Percentiles rank a stretch among this genome's conserved stretches.
Evolutionary conservation across 345 rosid species (phyloP).

Genomic region (Streptanthus diversifolius): DNA sequence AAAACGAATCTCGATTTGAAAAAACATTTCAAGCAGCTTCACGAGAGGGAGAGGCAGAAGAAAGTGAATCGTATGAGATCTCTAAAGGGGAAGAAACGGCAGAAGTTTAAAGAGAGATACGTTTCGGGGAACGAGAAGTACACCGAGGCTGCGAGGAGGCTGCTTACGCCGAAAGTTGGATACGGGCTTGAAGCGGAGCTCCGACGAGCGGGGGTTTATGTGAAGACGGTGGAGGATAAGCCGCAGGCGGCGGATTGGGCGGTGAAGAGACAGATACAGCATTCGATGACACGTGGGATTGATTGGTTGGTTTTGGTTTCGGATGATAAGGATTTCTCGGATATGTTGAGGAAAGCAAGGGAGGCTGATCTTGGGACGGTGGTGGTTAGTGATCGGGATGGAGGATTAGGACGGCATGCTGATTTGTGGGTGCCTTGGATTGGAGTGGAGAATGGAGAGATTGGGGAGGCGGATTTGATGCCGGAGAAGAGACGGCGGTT

Average conservation of each 20-base stretch:
- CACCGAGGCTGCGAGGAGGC: slow-evolving; percentile 60
- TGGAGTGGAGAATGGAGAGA: slow-evolving; percentile 73
- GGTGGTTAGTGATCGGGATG: slow-evolving; percentile 69
- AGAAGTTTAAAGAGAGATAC: slow-evolving; percentile 62
- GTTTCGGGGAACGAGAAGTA: slow-evolving; percentile 75
- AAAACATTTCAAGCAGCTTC: slow-evolving; percentile 85
- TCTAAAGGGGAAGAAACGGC: slow-evolving; percentile 77
- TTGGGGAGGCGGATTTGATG: slow-evolving; percentile 65
- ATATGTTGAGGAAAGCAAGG: slow-evolving; percentile 72
- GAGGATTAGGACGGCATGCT: slow-evolving; percentile 67
- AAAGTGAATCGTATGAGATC: slow-evolving; percentile 76
- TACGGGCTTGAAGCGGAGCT: slow-evolving; percentile 76
- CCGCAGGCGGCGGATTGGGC: slow-evolving; percentile 99
- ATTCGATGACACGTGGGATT: slow-evolving; percentile 79
- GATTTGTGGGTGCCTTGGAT: slow-evolving; percentile 93
- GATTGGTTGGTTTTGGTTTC: slow-evolving; percentile 87
- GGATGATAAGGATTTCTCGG: slow-evolving; percentile 77
- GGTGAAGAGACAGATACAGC: slow-evolving; percentile 86
- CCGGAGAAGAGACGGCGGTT: slow-evolving; percentile 42
- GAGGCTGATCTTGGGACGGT: slow-evolving; percentile 75
- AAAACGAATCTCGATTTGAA: slow-evolving; percentile 74
- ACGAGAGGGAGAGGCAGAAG: slow-evolving; percentile 83
- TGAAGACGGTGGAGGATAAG: slow-evolving; percentile 85
- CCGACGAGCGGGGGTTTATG: slow-evolving; percentile 73
- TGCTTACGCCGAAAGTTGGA: slow-evolving; percentile 61